Percentiles rank a stretch among this genome's conserved stretches.
Evolutionary conservation across 441 rosid species (phyloP).

Genomic region (Cnidoscolus chayamansa): DNA sequence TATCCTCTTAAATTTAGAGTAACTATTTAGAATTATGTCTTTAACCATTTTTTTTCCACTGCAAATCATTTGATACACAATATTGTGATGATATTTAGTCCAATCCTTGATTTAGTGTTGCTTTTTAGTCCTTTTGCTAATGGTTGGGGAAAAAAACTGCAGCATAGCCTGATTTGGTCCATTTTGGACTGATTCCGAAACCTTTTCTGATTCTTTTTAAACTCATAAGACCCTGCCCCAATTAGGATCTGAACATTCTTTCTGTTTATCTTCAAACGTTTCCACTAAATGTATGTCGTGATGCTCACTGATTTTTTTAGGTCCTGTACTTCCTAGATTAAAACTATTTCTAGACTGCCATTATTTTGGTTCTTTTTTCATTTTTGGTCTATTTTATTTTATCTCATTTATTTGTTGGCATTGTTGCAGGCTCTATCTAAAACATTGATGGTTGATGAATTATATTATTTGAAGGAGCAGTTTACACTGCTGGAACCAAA

Average conservation of each 20-base stretch:
- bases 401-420: slow-evolving; percentile 11
- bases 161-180: no score
- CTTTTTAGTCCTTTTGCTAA: no score
- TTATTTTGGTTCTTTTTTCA: neutral
- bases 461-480: slow-evolving; percentile 74
- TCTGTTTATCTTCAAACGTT: neutral
- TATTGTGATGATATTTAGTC: no score
- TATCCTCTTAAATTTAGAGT: no score
- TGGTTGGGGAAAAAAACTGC: no score
- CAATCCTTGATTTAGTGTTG: no score
- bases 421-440: slow-evolving; percentile 73
- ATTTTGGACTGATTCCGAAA: no score
- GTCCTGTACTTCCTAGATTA: neutral
- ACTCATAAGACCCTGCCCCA: no score
- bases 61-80: no score
- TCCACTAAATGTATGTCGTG: neutral
- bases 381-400: neutral
- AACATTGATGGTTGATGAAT: slow-evolving; percentile 74
- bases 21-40: no score
- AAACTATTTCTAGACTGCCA: neutral
- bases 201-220: no score
- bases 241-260: neutral
- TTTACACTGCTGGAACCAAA: slow-evolving; percentile 76
- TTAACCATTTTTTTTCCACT: no score
- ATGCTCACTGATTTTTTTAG: neutral